Evolutionary conservation across 768 basidiomycete genomes (phyloP).

Genomic region (Termitomyces titanicus): DNA sequence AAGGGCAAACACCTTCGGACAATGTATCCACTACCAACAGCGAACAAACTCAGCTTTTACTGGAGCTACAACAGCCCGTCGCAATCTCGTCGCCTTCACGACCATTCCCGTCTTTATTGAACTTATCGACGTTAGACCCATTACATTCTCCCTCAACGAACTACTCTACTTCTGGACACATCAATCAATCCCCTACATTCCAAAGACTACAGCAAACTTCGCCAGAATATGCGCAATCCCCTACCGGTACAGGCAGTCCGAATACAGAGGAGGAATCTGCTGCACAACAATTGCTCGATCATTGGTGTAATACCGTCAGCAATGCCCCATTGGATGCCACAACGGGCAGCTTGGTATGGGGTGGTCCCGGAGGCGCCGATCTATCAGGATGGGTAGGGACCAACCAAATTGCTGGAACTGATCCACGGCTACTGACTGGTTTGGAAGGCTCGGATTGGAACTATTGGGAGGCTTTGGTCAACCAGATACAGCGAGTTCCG

Average conservation of each 20-base stretch:
- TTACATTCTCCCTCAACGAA: slow-evolving; percentile 25
- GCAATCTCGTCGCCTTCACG: slow-evolving; percentile 30
- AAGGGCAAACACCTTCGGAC: slow-evolving; percentile 27
- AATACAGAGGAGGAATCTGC: slow-evolving; percentile 70
- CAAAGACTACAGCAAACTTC: slow-evolving; percentile 55
- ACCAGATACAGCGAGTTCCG: slow-evolving; percentile 44
- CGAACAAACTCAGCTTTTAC: slow-evolving; percentile 48
- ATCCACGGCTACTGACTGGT: slow-evolving; percentile 43
- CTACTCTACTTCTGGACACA: slow-evolving; percentile 21
- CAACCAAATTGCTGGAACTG: slow-evolving; percentile 37
- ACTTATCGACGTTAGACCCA: slow-evolving; percentile 20
- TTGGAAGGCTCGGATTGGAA: slow-evolving; percentile 69
- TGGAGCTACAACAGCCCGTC: slow-evolving; percentile 41
- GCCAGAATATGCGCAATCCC: slow-evolving; percentile 50
- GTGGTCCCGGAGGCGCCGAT: slow-evolving; percentile 52
- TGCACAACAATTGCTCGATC: slow-evolving; percentile 76
- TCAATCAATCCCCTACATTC: slow-evolving; percentile 50
- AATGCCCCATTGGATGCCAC: slow-evolving; percentile 55
- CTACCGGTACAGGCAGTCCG: slow-evolving; percentile 68
- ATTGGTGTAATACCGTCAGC: slow-evolving; percentile 82
- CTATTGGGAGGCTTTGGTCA: slow-evolving; percentile 82
- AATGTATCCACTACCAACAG: slow-evolving; percentile 18
- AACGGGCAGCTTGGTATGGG: slow-evolving; percentile 55
- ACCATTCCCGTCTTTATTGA: slow-evolving; percentile 28
- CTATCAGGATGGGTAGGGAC: slow-evolving; percentile 56